Evolutionary conservation across 2,329 filamentous ascomycete species (phyloP).

Genomic region (Hypomyces perniciosus): DNA sequence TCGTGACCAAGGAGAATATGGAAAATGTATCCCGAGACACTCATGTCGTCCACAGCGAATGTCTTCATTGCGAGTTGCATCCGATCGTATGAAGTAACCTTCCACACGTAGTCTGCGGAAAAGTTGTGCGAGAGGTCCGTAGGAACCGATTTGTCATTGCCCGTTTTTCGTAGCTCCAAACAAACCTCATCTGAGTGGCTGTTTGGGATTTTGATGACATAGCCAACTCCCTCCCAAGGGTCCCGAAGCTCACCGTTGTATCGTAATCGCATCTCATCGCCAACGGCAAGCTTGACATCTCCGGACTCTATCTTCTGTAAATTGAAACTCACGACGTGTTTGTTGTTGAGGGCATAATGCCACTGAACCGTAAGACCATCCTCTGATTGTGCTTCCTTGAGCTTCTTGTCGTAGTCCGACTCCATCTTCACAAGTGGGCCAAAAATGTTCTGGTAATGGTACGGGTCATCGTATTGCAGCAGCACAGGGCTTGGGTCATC

Average conservation of each 20-base stretch:
- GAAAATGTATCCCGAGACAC: constrained; percentile 97
- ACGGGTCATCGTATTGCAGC: constrained; percentile 92
- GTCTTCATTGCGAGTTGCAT: constrained; percentile 99
- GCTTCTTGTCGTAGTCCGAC: constrained; percentile 96
- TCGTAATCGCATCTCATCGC: constrained; percentile 95
- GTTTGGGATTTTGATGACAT: constrained; percentile 99
- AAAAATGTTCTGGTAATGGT: constrained; percentile 98
- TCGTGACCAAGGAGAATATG: constrained; percentile 94
- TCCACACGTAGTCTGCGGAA: constrained; percentile 98
- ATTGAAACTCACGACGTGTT: constrained; percentile 91
- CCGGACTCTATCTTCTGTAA: constrained; percentile 95
- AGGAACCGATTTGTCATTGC: constrained; percentile 91
- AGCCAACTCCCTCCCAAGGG: constrained; percentile 95
- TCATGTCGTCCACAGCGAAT: constrained; percentile 96
- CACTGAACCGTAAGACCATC: constrained; percentile 91
- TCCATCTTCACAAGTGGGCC: constrained; percentile 98
- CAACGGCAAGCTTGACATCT: constrained; percentile 95
- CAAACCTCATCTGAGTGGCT: constrained; percentile 98
- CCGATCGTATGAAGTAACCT: constrained; percentile 96
- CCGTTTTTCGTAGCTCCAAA: constrained; percentile 87
- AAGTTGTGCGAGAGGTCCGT: constrained; percentile 97
- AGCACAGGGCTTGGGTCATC: constrained; percentile 92
- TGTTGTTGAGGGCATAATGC: constrained; percentile 95
- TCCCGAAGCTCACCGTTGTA: constrained; percentile 91
- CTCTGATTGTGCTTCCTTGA: constrained; percentile 97